A percentile compares a stretch with the other conserved stretches of the same genome.
Evolutionary conservation across 768 basidiomycete species (phyloP).

Genomic region (Termitomyces sp.): DNA sequence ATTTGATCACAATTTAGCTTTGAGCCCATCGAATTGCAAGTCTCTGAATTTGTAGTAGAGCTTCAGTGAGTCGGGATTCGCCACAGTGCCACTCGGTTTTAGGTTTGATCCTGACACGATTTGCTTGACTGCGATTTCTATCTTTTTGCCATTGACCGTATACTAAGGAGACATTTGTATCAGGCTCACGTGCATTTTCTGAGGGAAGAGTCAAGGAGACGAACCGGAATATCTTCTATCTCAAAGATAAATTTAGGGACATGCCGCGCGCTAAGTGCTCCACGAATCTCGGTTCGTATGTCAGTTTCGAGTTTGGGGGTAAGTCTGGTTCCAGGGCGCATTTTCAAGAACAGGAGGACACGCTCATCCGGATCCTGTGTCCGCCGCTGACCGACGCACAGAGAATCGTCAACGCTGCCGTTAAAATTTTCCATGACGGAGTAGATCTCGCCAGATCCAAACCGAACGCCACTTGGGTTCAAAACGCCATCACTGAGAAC

Average conservation of each 20-base stretch:
- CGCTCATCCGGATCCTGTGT: conserved; percentile 66
- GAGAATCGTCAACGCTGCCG: conserved; percentile 56
- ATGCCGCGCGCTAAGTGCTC: conserved; percentile 66
- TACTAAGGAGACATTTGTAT: conserved; percentile 40
- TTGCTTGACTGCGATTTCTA: conserved; percentile 78
- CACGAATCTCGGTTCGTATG: conserved; percentile 58
- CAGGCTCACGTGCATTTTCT: too few species aligned
- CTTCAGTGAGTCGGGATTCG: conserved; percentile 66
- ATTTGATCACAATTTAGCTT: conserved; percentile 16
- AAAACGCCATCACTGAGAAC: conserved; percentile 60
- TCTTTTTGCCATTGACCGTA: conserved; percentile 76
- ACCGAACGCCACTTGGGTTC: conserved; percentile 80
- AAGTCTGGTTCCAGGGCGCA: conserved; percentile 46
- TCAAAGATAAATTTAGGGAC: conserved; percentile 71
- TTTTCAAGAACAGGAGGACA: conserved; percentile 74
- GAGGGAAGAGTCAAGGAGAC: conserved; percentile 24
- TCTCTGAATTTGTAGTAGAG: conserved; percentile 64
- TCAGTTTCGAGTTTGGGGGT: conserved; percentile 40
- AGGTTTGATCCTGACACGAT: conserved; percentile 67
- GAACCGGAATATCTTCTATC: conserved; percentile 64
- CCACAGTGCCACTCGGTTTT: conserved; percentile 72
- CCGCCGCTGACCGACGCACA: conserved; percentile 73
- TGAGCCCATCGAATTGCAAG: conserved; percentile 26
- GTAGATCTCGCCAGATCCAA: conserved; percentile 84
- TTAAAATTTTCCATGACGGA: conserved; percentile 61